phyloP scores from a whole-genome alignment of 2,329 filamentous ascomycete species.

The Orbilia ellipsospora region DNA sequence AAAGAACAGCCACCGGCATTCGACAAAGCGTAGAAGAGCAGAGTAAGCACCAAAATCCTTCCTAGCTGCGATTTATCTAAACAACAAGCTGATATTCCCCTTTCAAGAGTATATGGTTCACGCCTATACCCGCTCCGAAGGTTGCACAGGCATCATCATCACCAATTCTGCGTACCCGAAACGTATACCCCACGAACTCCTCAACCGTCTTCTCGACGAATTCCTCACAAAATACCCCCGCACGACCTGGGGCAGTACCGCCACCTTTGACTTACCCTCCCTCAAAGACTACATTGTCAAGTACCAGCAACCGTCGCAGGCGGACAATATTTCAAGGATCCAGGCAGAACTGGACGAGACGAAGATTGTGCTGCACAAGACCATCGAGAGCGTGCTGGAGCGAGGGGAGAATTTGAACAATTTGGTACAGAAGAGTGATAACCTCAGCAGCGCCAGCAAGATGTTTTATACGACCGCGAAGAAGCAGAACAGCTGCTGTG shows the following conservation, averaged over 20 bases:
- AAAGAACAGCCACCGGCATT: slow-evolving; percentile 82
- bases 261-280: slow-evolving; percentile 70
- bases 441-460: slow-evolving; percentile 89
- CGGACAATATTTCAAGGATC: slow-evolving; percentile 93
- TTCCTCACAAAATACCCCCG: slow-evolving; percentile 69
- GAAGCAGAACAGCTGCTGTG: slow-evolving; percentile 82
- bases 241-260: slow-evolving; percentile 70
- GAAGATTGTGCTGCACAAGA: slow-evolving; percentile 97
- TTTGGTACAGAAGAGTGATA: slow-evolving; percentile 91
- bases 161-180: slow-evolving; percentile 79
- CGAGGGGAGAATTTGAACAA: slow-evolving; percentile 97
- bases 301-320: slow-evolving; percentile 88
- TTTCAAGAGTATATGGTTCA: slow-evolving; percentile 76
- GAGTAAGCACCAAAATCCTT: slow-evolving; percentile 65
- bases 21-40: slow-evolving; percentile 87
- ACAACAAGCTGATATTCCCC: too few relatives aligned
- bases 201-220: slow-evolving; percentile 72
- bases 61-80: background rate
- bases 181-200: slow-evolving; percentile 84
- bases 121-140: slow-evolving; percentile 79
- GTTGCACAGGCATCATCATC: slow-evolving; percentile 80
- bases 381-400: slow-evolving; percentile 87
- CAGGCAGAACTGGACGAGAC: slow-evolving; percentile 97
- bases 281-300: slow-evolving; percentile 81
- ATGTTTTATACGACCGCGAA: slow-evolving; percentile 93